Conservation (phyloP, 2,329 filamentous ascomycete genomes). For the Talaromyces sp. region DNA sequence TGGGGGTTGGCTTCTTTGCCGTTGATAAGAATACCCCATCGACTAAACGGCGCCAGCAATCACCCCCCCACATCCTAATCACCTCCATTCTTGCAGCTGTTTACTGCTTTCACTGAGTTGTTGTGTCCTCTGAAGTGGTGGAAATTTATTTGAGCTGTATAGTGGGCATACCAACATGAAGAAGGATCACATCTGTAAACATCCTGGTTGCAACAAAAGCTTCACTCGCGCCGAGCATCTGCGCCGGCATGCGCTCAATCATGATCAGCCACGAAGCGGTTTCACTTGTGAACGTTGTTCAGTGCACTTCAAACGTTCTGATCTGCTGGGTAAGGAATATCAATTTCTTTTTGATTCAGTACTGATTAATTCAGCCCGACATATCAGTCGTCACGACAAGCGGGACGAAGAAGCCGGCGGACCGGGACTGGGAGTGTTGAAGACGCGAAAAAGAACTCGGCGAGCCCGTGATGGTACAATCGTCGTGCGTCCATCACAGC, state of each 20-base stretch:
- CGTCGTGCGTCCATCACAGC: slow-evolving; percentile 38
- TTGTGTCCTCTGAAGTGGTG: not conserved
- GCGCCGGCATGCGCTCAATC: slow-evolving; percentile 57
- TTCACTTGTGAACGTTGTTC: slow-evolving; percentile 53
- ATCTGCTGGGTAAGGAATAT: slow-evolving; percentile 50
- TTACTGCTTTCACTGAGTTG: not conserved
- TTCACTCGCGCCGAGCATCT: slow-evolving; percentile 60
- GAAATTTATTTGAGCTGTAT: not conserved
- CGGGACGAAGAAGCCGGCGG: slow-evolving; percentile 52
- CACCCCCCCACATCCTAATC: not conserved
- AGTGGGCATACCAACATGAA: not conserved
- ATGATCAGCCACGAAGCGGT: slow-evolving; percentile 52
- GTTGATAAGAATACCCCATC: not conserved
- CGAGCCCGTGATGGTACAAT: slow-evolving; percentile 49
- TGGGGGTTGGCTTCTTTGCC: not conserved
- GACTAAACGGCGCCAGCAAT: not conserved
- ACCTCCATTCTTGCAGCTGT: not conserved
- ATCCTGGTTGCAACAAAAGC: slow-evolving; percentile 49
- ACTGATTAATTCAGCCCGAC: slow-evolving; percentile 46
- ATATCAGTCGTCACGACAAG: slow-evolving; percentile 53
- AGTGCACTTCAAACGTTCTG: slow-evolving; percentile 60
- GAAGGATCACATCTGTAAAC: slow-evolving; percentile 38
- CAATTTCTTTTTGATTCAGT: not conserved
- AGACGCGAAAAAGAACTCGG: slow-evolving; percentile 51
- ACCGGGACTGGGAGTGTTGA: slow-evolving; percentile 45